These are phyloP conservation scores for Leptomonas seymouri DNA, from an alignment of 208 protist genomes.

Conservation along the genomic window DNA sequence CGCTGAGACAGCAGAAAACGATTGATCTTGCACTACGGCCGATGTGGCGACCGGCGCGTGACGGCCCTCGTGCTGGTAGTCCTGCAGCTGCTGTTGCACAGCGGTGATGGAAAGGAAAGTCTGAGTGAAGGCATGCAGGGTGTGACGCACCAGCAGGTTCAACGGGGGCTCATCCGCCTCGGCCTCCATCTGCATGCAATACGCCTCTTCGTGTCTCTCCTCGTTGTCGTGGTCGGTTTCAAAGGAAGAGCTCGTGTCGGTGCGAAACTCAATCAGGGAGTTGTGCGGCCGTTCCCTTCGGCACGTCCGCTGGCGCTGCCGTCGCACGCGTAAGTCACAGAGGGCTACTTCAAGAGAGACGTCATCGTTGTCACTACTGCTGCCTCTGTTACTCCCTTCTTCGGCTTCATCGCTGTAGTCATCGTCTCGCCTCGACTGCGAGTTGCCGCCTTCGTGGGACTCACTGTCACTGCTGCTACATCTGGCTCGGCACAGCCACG, in stretches of 20 bases:
- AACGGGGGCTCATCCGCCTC: conserved; percentile 24
- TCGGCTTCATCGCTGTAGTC: background rate
- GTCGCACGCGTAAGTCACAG: too few relatives aligned
- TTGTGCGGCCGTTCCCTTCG: background rate
- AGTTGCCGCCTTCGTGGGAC: background rate
- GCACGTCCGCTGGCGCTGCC: background rate
- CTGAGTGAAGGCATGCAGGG: conserved; percentile 44
- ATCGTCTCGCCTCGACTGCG: too few relatives aligned
- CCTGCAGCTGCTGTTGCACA: conserved; percentile 45
- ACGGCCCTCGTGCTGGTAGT: conserved; percentile 35
- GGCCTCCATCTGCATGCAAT: conserved; percentile 3
- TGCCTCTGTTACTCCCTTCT: background rate
- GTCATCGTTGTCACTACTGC: background rate
- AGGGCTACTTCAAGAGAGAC: background rate
- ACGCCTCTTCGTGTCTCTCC: conserved; percentile 2
- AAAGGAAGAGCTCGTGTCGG: conserved; percentile 11
- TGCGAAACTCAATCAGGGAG: conserved; percentile 7
- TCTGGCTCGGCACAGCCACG: conserved; percentile 25
- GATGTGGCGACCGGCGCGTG: conserved; percentile 6
- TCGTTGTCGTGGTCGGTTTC: conserved; percentile 10
- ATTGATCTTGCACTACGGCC: background rate
- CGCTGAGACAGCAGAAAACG: conserved; percentile 5
- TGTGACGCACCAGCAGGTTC: conserved; percentile 27
- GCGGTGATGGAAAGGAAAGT: conserved; percentile 47
- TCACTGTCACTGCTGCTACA: background rate